A percentile compares a stretch with the other conserved stretches of the same genome.
phyloP scores from a whole-genome alignment of 2,329 filamentous ascomycete genomes.

The Hypoxylon sp. region DNA sequence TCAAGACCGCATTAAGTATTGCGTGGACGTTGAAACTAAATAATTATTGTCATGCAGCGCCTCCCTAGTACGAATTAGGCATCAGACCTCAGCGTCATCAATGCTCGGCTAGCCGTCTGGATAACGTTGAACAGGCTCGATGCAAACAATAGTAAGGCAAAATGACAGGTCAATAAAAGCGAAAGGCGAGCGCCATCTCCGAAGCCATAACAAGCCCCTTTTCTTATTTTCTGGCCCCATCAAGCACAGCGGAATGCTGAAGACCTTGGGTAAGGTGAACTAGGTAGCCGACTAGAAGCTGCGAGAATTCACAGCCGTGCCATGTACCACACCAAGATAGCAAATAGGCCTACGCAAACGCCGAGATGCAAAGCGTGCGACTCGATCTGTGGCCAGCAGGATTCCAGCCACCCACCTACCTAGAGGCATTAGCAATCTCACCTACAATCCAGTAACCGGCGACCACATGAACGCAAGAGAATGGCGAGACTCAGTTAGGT shows the following conservation, averaged over 20 bases:
- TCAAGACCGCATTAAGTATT: background rate
- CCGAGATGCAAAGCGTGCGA: background rate
- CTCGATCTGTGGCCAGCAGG: background rate
- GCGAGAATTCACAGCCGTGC: background rate
- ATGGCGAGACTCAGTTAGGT: slow-evolving; percentile 17
- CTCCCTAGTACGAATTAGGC: no score
- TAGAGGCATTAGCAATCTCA: background rate
- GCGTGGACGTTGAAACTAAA: background rate
- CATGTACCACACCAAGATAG: background rate
- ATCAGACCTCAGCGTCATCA: background rate
- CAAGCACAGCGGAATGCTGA: background rate
- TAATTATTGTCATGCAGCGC: no score
- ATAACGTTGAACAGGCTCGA: no score
- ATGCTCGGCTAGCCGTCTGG: no score
- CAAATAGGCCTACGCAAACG: background rate
- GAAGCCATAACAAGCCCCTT: no score
- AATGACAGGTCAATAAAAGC: no score
- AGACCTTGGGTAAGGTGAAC: background rate
- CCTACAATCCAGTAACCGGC: background rate
- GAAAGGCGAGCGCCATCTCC: no score
- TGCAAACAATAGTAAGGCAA: no score
- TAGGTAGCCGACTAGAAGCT: background rate
- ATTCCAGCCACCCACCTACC: background rate
- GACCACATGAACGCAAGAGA: slow-evolving; percentile 11
- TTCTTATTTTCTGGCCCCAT: no score